Base-by-base conservation (phyloP, 768 basidiomycete genomes). In the Lactifluus volemus region DNA sequence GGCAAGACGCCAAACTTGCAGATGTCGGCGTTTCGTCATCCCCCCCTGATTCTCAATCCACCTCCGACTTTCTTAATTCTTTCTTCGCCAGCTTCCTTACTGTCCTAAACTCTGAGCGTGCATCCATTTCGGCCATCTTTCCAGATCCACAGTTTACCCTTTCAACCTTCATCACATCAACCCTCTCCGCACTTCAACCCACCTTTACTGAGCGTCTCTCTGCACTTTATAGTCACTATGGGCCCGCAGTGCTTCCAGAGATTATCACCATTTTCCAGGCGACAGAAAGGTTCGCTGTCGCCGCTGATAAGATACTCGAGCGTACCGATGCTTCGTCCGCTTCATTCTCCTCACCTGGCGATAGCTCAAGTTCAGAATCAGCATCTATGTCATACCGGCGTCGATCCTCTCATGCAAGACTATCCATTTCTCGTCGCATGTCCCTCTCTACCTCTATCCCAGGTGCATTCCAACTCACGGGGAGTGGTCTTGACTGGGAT, bases 251-350 rank as follows among this genome's bases (percentile, higher is more conserved):
- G 12, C 77, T 98, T 6, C 76, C 79, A 8, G 83, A 90, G 55
- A 75, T 97, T 39, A 90, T 98, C 49, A 69, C 77, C 11, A 75
- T 81, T 0, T 88, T 88, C 70, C 82, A 83, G 49, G 79, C 82
- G 0, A 91, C 94, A 0, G 91, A 94, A 69, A 88, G 91, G 38
- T 92, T 98, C 68, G 91, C 88, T 0, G 75, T 81, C 11, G 77
- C 77, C 4, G 81, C 86, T 0, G 84, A 90, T 55, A 85, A 85
- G 64, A 77, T 93, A 34, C 79, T 96, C 72, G 87, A 93, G 66
- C 91, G 89, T 69, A 74, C 74, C 60, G 59, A 67, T 32, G 44
- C 25, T 25, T 49, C 58, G 12, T 45, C 59, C 1, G 12, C 60
- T 6, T 41, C 59, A 38, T 47, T 58, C 12, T 44, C 66, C 12